These are phyloP conservation scores for Cryomyces minteri DNA, from an alignment of 495 filamentous ascomycete genomes.

Conservation along the genomic window DNA sequence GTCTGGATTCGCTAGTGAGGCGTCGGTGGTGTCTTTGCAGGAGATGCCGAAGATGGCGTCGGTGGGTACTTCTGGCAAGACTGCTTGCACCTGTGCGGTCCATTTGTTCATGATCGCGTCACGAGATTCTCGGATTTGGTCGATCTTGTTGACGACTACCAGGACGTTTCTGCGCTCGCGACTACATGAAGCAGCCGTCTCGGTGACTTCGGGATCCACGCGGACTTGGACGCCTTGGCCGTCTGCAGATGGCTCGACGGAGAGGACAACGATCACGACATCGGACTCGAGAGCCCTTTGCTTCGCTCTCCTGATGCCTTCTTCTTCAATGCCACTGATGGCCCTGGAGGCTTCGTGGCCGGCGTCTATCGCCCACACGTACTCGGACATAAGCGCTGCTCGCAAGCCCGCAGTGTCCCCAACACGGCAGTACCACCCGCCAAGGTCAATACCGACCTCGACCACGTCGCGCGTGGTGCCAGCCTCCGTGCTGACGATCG, in stretches of 20 bases:
- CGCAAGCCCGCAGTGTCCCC: conserved; percentile 86
- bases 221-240: conserved; percentile 16
- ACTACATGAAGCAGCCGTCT: conserved; percentile 34
- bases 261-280: conserved; percentile 65
- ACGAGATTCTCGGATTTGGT: conserved; percentile 26
- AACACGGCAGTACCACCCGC: conserved; percentile 72
- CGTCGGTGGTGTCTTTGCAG: conserved; percentile 28
- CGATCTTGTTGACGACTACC: conserved; percentile 70
- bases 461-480: conserved; percentile 91
- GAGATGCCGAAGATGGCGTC: conserved; percentile 46
- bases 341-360: background rate
- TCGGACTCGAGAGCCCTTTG: conserved; percentile 67
- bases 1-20: conserved; percentile 16
- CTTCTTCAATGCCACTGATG: conserved; percentile 61
- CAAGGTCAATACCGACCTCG: conserved; percentile 78
- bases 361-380: conserved; percentile 10
- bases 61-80: conserved; percentile 14
- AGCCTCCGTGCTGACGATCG: conserved; percentile 80
- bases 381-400: background rate
- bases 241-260: conserved; percentile 32
- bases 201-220: conserved; percentile 39
- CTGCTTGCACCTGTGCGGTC: conserved; percentile 6
- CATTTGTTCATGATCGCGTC: conserved; percentile 5
- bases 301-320: conserved; percentile 79
- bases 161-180: conserved; percentile 40